Percentiles rank a stretch among this genome's conserved stretches.
Conservation (phyloP, 129 eudicot species). For the Centella asiatica region DNA sequence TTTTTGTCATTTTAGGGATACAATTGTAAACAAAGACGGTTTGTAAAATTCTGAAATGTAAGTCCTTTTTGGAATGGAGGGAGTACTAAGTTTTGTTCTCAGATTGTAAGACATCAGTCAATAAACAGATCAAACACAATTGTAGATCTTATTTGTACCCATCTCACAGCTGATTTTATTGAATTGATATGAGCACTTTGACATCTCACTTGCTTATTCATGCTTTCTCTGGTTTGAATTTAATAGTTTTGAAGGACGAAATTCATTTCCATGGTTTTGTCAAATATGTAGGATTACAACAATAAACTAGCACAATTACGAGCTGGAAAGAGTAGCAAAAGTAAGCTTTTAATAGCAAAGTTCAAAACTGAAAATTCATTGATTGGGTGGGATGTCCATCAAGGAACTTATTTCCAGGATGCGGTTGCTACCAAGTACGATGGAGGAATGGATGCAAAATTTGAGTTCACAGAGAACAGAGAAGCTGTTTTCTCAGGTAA, state of each 20-base stretch:
- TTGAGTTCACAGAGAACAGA: conserved; percentile 60
- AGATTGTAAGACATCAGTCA: no score
- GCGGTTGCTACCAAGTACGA: conserved; percentile 71
- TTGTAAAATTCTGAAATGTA: no score
- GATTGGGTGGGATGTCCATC: conserved; percentile 77
- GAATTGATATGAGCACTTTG: no score
- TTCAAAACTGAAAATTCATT: conserved; percentile 82
- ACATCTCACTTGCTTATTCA: no score
- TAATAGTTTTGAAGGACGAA: no score
- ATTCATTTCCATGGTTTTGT: no score
- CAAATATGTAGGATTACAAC: conserved; percentile 67
- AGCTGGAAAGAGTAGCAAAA: conserved; percentile 98
- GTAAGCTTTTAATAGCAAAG: conserved; percentile 89
- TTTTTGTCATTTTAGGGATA: no score
- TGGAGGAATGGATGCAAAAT: conserved; percentile 95
- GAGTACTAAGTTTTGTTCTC: no score
- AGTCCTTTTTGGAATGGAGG: no score
- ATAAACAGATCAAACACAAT: neutral
- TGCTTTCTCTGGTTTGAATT: no score
- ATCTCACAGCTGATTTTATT: neutral
- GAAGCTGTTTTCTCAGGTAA: conserved; percentile 86
- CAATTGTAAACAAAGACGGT: no score
- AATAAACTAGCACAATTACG: conserved; percentile 85
- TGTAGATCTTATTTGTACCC: neutral
- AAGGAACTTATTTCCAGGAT: conserved; percentile 94